Conservation (phyloP, 441 rosid species). For the Croton laevigatus region DNA sequence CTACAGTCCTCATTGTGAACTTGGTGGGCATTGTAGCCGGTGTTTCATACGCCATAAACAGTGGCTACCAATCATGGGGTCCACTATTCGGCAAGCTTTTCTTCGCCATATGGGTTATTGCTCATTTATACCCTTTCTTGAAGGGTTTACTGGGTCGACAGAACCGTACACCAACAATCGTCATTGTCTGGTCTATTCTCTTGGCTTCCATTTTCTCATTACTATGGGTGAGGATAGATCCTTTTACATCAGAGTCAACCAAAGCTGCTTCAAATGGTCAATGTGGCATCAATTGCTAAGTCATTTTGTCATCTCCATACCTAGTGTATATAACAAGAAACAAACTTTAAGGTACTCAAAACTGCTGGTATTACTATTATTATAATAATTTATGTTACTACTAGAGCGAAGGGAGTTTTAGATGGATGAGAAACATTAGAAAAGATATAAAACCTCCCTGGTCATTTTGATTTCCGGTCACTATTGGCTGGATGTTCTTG, state of each 20-base stretch:
- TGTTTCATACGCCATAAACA: conserved; percentile 84
- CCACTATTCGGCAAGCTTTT: conserved; percentile 94
- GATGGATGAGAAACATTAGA: too few relatives aligned
- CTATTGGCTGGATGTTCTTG: too few relatives aligned
- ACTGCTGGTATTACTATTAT: neutral
- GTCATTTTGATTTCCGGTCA: too few relatives aligned
- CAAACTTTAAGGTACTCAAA: conserved; percentile 8
- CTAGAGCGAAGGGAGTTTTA: conserved; percentile 3
- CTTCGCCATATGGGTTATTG: conserved; percentile 95
- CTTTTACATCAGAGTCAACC: conserved; percentile 55
- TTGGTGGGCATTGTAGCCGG: conserved; percentile 95
- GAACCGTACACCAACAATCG: conserved; percentile 91
- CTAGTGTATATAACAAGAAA: conserved; percentile 37
- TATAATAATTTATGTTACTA: neutral
- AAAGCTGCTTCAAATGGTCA: conserved; percentile 54
- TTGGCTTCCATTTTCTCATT: conserved; percentile 93
- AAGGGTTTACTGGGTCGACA: conserved; percentile 92
- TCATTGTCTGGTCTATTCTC: conserved; percentile 94
- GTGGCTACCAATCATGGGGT: conserved; percentile 98
- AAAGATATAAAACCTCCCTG: too few relatives aligned
- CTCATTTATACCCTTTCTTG: conserved; percentile 94
- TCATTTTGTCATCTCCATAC: neutral
- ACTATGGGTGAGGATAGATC: conserved; percentile 96
- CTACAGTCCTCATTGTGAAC: conserved; percentile 82
- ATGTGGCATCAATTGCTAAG: conserved; percentile 77